These are phyloP conservation scores for Ceratobasidium sp. DNA, from an alignment of 1,284 basidiomycete species.

Conservation along the genomic window DNA sequence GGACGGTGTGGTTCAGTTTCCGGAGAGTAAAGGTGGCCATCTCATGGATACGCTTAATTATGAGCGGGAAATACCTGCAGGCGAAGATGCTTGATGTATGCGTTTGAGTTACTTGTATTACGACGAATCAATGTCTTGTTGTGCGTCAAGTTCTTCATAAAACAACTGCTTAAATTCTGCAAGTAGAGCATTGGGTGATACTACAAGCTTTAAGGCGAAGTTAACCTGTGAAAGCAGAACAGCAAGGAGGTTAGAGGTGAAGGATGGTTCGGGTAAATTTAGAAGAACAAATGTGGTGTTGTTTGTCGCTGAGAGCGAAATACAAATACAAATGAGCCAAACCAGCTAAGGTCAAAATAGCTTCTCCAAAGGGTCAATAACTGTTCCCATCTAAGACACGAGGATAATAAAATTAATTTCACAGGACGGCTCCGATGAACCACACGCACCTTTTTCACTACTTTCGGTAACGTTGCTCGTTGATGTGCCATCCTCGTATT, in stretches of 20 bases:
- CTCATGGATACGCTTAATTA: constrained; percentile 16
- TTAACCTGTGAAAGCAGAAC: too few species aligned
- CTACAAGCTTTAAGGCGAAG: too few species aligned
- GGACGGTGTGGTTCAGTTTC: constrained; percentile 15
- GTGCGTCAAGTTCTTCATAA: neutral
- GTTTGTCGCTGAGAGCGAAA: too few species aligned
- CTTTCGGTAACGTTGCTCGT: constrained; percentile 81
- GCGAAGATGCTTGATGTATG: neutral
- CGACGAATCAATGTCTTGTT: neutral
- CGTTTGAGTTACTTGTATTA: neutral
- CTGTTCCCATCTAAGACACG: constrained; percentile 69
- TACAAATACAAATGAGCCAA: too few species aligned
- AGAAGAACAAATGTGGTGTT: too few species aligned
- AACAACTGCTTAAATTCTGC: neutral
- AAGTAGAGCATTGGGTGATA: too few species aligned
- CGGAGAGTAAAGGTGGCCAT: constrained; percentile 31
- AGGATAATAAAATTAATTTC: constrained; percentile 39
- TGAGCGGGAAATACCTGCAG: constrained; percentile 10
- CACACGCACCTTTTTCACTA: constrained; percentile 82
- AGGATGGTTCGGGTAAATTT: too few species aligned
- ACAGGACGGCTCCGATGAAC: constrained; percentile 18
- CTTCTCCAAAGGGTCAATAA: constrained; percentile 79
- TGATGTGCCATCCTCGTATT: constrained; percentile 92
- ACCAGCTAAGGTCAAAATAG: constrained; percentile 56
- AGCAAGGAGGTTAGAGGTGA: neutral